Evolutionary conservation across 2,329 filamentous ascomycete genomes (phyloP).

Genomic region (Ophiosphaerella herpotricha): DNA sequence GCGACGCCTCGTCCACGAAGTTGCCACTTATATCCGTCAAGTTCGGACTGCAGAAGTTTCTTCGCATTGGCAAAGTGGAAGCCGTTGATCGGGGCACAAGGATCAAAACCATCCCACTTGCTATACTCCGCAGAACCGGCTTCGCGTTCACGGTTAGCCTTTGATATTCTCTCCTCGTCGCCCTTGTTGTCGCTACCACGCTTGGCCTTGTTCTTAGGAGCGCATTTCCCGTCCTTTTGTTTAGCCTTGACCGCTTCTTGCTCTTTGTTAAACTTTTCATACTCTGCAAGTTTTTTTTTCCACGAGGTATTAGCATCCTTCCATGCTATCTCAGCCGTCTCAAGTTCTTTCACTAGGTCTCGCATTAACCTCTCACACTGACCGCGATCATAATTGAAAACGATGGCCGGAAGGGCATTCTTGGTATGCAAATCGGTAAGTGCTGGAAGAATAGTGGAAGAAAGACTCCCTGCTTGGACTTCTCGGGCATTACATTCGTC

Average conservation of each 20-base stretch:
- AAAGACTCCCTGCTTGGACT: constrained; percentile 27
- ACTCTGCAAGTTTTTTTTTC: constrained; percentile 63
- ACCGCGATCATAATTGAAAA: constrained; percentile 76
- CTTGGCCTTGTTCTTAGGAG: constrained; percentile 52
- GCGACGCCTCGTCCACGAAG: constrained; percentile 58
- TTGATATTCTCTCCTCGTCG: constrained; percentile 55
- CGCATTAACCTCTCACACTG: constrained; percentile 65
- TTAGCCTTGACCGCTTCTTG: constrained; percentile 7
- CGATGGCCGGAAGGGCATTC: constrained; percentile 70
- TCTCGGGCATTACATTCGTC: constrained; percentile 23
- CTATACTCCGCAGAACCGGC: constrained; percentile 60
- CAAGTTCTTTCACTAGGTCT: constrained; percentile 58
- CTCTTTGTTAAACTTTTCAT: constrained; percentile 51
- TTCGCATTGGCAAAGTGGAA: constrained; percentile 72
- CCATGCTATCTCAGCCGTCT: constrained; percentile 60
- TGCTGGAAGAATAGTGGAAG: constrained; percentile 60
- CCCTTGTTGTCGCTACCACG: constrained; percentile 50
- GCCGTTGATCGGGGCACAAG: constrained; percentile 63
- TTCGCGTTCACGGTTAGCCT: constrained; percentile 62
- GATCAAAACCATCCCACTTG: constrained; percentile 68
- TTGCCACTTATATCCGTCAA: constrained; percentile 60
- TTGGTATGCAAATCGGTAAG: constrained; percentile 64
- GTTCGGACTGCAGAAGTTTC: constrained; percentile 62
- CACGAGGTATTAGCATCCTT: constrained; percentile 63
- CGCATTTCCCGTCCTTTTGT: constrained; percentile 3